Base-by-base conservation (phyloP, 2,329 filamentous ascomycete genomes). In the Ceratocystiopsis brevicomis region DNA sequence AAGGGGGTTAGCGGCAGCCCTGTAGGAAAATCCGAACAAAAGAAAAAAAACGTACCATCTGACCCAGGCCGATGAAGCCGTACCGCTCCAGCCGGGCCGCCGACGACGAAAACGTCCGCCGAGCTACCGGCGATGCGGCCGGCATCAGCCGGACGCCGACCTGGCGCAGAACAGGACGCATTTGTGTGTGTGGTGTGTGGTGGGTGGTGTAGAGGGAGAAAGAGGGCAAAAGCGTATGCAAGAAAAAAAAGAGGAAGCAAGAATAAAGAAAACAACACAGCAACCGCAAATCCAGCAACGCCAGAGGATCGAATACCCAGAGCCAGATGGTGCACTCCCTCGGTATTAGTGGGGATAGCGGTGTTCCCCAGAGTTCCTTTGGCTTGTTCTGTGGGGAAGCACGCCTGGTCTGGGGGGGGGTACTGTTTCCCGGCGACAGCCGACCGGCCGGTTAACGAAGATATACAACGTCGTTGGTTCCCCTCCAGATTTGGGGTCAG, bases 21-120 rank as follows among this genome's bases (percentile, higher is more conserved):
- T 8, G 21, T 21, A 4, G 21, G 4, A 21, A 14, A 17, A 1
- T 33, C 19, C 2, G 32, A 35, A n/a, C 9, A 25, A 35, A n/a
- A n/a, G n/a, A n/a, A n/a, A n/a, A 3, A 15, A 34, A 37, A 53
- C 63, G 30, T 59, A 75, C 25, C 72, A 76, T 76, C 49, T 75
- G 71, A 6, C 72, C 72, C 14, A 76, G 57, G 14, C 72, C 72
- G 44, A 76, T 65, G 52, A 76, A 76, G 52, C 65, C 71, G 58
- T 74, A 76, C 38, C 57, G 67, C 38, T 73, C 68, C 43, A 67
- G 53, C 45, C 66, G 59, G 25, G 59, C 54, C 12, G 65, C 44
- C 41, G 71, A 65, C 11, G 60, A 62, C 17, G 69, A 66, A 53
- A 76, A 75, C 38, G 21, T 2, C 3, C 47, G 40, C 16, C 37